Evolutionary conservation across 2,329 filamentous ascomycete genomes (phyloP), one percentile per base, ranked within the genome.

Genomic region (Aspergillus spinulosporus): DNA sequence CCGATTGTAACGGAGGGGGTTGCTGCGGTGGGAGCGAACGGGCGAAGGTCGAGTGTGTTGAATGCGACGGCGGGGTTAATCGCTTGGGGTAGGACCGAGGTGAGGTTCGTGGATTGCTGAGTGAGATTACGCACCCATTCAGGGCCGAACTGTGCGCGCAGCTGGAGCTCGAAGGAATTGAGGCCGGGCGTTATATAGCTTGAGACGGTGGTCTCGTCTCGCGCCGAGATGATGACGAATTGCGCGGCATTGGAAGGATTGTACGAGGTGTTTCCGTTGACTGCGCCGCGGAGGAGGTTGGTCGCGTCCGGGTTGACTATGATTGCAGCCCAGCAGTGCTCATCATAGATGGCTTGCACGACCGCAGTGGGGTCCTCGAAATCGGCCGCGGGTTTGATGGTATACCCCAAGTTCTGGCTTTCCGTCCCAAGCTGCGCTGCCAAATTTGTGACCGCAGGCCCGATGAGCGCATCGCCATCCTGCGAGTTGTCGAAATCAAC

Each of bases 271-370:
- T 88, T 86, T 1, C 81, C 82, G 0, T 69, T 79, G 1, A 87
- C 73, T 0, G 85, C 84, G 15, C 77, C 71, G 51, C 80, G 80
- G 0, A 88, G 75, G 26, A 86, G 72, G 0, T 78, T 71, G 0
- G 84, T 86, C 0, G 86, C 84, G 61, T 88, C 87, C 1, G 84
- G 68, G 58, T 86, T 84, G 61, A 88, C 75, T 53, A 88, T 78
- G 47, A 88, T 78, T 0, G 85, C 85, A 0, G 82, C 84, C 77
- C 82, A 88, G 7, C 79, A 78, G 31, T 84, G 72, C 61, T 79
- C 81, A 53, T 87, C 74, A 66, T 85, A 87, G 1, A 88, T 75
- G 3, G 77, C 80, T 62, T 83, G 78, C 3, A 84, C 79, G 2
- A 87, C 84, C 12, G 75, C 73, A 32, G 80, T 72, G 0, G 83